These are phyloP conservation scores for Trichoderma cornu-damae DNA, from an alignment of 2,329 filamentous ascomycete species.

Conservation along the genomic window DNA sequence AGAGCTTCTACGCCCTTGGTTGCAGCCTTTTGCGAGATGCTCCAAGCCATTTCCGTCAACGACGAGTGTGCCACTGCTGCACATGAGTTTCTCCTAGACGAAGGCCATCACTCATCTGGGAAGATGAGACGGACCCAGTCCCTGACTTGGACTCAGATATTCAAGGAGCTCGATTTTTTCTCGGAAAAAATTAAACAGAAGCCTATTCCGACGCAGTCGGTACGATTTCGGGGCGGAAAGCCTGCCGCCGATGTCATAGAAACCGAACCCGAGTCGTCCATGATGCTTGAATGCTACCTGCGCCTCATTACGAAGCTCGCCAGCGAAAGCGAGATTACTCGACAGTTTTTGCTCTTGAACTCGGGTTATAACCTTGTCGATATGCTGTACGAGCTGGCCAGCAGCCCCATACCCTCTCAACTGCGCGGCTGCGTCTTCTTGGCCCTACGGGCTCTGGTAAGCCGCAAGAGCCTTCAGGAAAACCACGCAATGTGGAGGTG, in stretches of 20 bases:
- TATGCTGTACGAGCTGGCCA: slow-evolving; percentile 72
- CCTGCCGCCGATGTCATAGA: slow-evolving; percentile 64
- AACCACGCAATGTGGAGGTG: slow-evolving; percentile 72
- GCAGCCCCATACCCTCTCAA: slow-evolving; percentile 68
- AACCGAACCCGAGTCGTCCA: slow-evolving; percentile 82
- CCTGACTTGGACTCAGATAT: slow-evolving; percentile 88
- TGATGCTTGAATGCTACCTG: slow-evolving; percentile 94
- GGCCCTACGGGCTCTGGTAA: slow-evolving; percentile 69
- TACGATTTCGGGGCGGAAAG: slow-evolving; percentile 53
- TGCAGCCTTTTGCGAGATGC: slow-evolving; percentile 93
- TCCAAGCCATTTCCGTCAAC: slow-evolving; percentile 80
- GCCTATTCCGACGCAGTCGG: slow-evolving; percentile 42
- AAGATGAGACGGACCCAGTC: slow-evolving; percentile 79
- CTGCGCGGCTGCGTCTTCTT: slow-evolving; percentile 80
- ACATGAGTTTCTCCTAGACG: slow-evolving; percentile 85
- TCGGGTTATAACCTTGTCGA: slow-evolving; percentile 64
- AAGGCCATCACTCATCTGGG: slow-evolving; percentile 65
- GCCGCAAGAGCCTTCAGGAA: slow-evolving; percentile 62
- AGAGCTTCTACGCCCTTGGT: slow-evolving; percentile 93
- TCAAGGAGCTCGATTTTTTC: slow-evolving; percentile 83
- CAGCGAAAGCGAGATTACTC: slow-evolving; percentile 64
- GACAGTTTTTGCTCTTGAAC: slow-evolving; percentile 66
- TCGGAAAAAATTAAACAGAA: slow-evolving; percentile 72
- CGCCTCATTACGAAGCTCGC: slow-evolving; percentile 80
- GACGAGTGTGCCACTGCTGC: slow-evolving; percentile 77